Percentiles rank a stretch among this genome's conserved stretches.
Evolutionary conservation across 2,329 filamentous ascomycete genomes (phyloP).

Genomic region (Monosporascus sp.): DNA sequence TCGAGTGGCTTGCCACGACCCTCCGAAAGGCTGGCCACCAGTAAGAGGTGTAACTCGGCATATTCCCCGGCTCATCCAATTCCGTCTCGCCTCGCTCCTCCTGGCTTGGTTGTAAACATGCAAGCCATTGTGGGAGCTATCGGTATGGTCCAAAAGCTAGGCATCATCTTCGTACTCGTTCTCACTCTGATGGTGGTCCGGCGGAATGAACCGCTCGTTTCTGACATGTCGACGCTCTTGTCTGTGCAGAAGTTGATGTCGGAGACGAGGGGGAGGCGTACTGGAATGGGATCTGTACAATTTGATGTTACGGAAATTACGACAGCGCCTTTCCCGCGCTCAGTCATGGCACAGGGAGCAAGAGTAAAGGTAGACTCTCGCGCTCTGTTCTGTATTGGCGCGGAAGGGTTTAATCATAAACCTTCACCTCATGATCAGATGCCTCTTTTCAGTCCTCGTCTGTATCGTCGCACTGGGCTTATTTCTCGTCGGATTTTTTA

Average conservation of each 20-base stretch:
- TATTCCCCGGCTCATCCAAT: constrained; percentile 36
- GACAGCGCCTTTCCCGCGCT: constrained; percentile 21
- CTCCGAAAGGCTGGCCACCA: constrained; percentile 70
- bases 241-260: constrained; percentile 26
- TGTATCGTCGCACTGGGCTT: constrained; percentile 12
- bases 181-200: constrained; percentile 21
- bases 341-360: constrained; percentile 15
- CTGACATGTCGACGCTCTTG: constrained; percentile 12
- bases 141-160: constrained; percentile 49
- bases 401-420: constrained; percentile 4
- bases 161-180: constrained; percentile 27
- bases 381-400: constrained; percentile 15
- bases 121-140: constrained; percentile 50
- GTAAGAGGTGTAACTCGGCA: constrained; percentile 41
- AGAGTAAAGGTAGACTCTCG: constrained; percentile 8
- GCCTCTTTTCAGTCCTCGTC: constrained; percentile 4
- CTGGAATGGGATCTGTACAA: constrained; percentile 34
- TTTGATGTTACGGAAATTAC: constrained; percentile 29
- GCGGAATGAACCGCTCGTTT: constrained; percentile 21
- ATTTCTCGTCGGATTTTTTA: background rate
- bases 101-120: constrained; percentile 54
- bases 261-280: constrained; percentile 30
- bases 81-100: constrained; percentile 35
- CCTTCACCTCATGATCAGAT: background rate
- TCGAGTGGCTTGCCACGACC: constrained; percentile 84